Evolutionary conservation across 768 basidiomycete genomes (phyloP), one percentile per base, ranked within the genome.

Genomic region (Boletus huronensis): DNA sequence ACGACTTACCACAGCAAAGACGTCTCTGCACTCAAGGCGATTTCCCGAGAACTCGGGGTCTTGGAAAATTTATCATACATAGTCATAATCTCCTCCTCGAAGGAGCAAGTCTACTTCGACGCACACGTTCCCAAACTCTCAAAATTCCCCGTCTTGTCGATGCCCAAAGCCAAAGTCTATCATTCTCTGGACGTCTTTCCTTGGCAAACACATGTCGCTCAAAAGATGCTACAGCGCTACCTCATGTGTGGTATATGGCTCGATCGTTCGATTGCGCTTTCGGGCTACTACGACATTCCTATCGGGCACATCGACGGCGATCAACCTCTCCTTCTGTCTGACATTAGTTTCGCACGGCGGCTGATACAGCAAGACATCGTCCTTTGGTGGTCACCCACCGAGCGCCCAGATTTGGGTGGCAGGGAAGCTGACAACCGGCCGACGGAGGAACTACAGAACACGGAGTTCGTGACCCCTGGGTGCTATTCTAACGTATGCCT

Each of bases 321-420:
- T 64, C 86, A 90, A 41, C 87, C 93, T 1, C 75, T 98, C n/a
- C 79, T 88, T 61, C 75, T 96, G 45, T 84, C 93, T 1, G 97
- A 99, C 61, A 78, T 99, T 59, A 88, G 84, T 59, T 97, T 98
- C 62, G 91, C 97, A 2, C 85, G 96, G 38, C 83, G 90, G 39
- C 73, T 98, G 50, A 75, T 87, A 29, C 84, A 87, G 44, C 92
- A 98, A 58, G 97, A 98, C 64, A 84, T 91, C 64, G 77, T 98
- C 3, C 76, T 99, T 3, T 99, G 97, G 97, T 99, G 97, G 97
- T 96, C 97, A 9, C 80, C 88, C 2, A 83, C 87, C 4, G 84
- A 91, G 29, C 81, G 82, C 19, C 95, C 97, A 3, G 97, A 99
- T 72, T 78, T 98, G 0, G 97, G 97, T 32, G 97, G 97, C 4